These are phyloP conservation scores for Dactylellina haptotyla DNA, from an alignment of 2,329 filamentous ascomycete species.

Conservation along the genomic window DNA sequence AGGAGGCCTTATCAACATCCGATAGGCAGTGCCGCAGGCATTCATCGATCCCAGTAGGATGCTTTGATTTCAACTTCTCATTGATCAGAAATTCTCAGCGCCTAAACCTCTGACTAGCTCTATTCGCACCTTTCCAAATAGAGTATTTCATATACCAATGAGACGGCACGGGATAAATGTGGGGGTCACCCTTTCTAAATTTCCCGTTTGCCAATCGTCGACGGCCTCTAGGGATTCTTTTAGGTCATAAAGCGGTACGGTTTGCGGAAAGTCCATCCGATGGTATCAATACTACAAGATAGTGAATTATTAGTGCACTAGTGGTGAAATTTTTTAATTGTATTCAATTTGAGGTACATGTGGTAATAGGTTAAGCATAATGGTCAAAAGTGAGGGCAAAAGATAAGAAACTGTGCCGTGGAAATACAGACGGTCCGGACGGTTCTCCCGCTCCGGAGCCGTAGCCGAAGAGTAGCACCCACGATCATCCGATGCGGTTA, in stretches of 20 bases:
- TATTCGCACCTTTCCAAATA: neutral
- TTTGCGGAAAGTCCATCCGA: neutral
- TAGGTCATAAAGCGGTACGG: neutral
- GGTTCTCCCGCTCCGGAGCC: conserved; percentile 27
- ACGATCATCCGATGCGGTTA: neutral
- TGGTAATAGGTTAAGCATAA: neutral
- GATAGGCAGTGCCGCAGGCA: no score
- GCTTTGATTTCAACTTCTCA: neutral
- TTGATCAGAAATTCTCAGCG: no score
- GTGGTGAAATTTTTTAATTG: neutral
- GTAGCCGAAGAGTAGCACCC: conserved; percentile 8
- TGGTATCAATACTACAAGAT: neutral
- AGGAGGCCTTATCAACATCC: no score
- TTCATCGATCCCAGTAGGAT: no score
- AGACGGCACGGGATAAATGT: neutral
- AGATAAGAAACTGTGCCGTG: no score
- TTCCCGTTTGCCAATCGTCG: neutral
- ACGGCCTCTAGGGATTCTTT: neutral
- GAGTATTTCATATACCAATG: neutral
- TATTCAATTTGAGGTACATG: neutral
- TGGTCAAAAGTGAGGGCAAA: no score
- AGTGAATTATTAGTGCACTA: neutral
- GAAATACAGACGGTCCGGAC: conserved; percentile 10
- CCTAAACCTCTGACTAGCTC: no score
- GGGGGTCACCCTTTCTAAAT: neutral